A percentile compares a stretch with the other conserved stretches of the same genome.
Conservation (phyloP, 768 basidiomycete species). For the Tubosaeta sp. region DNA sequence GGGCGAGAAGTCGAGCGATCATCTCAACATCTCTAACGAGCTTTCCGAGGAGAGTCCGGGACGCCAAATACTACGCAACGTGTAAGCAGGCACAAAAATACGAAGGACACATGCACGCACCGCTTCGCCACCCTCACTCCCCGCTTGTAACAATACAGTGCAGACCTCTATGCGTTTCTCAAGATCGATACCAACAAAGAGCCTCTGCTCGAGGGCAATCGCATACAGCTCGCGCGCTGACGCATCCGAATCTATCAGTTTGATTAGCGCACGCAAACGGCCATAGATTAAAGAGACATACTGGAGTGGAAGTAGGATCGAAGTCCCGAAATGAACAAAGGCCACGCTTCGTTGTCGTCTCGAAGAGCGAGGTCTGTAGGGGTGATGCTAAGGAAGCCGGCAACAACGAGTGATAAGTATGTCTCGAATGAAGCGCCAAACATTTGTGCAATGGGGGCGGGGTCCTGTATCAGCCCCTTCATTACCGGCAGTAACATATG, state of each 20-base stretch:
- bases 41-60: slow-evolving; percentile 47
- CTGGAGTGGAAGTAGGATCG: slow-evolving; percentile 45
- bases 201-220: slow-evolving; percentile 45
- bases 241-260: slow-evolving; percentile 36
- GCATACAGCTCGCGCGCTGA: slow-evolving; percentile 39
- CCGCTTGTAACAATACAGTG: slow-evolving; percentile 51
- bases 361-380: slow-evolving; percentile 42
- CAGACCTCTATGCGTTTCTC: slow-evolving; percentile 56
- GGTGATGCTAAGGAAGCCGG: slow-evolving; percentile 50
- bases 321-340: slow-evolving; percentile 42
- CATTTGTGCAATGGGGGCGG: slow-evolving; percentile 26
- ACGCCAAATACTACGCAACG: slow-evolving; percentile 36
- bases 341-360: slow-evolving; percentile 44
- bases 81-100: not conserved
- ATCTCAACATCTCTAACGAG: slow-evolving; percentile 49
- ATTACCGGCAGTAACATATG: slow-evolving; percentile 59
- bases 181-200: slow-evolving; percentile 51
- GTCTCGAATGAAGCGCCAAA: slow-evolving; percentile 37
- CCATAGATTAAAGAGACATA: slow-evolving; percentile 24
- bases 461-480: slow-evolving; percentile 32
- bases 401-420: slow-evolving; percentile 33
- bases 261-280: not conserved
- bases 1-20: slow-evolving; percentile 48
- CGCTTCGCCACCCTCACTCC: slow-evolving; percentile 41
- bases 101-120: slow-evolving; percentile 33